Percentiles rank a stretch among this genome's conserved stretches.
phyloP scores from a whole-genome alignment of 2,329 filamentous ascomycete genomes.

The Pestalotiopsis sp. region DNA sequence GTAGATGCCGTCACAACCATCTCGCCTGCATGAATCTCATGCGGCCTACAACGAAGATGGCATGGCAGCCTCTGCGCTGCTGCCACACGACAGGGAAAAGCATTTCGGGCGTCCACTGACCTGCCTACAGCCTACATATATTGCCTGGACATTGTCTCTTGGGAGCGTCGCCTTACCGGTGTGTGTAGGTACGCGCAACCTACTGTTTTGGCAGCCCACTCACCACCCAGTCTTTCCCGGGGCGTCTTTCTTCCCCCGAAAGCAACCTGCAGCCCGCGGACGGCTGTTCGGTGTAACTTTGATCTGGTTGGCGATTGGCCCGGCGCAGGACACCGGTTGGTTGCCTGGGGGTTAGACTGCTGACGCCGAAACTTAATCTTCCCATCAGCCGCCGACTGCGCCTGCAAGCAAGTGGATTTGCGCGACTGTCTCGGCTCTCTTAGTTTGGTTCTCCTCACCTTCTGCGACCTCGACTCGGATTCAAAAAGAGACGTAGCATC shows the following conservation, averaged over 20 bases:
- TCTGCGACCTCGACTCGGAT: background rate
- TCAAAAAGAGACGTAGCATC: background rate
- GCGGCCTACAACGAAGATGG: slow-evolving; percentile 3
- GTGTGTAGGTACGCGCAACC: background rate
- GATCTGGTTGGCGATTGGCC: background rate
- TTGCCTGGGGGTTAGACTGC: background rate
- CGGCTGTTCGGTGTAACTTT: background rate
- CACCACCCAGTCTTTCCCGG: background rate
- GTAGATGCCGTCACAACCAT: slow-evolving; percentile 4
- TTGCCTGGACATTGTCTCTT: background rate
- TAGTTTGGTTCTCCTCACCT: background rate
- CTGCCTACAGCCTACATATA: background rate
- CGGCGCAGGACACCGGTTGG: background rate
- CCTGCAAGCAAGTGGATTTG: background rate
- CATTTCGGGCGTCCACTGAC: background rate
- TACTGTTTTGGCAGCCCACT: background rate
- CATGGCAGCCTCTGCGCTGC: background rate
- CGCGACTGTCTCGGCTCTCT: background rate
- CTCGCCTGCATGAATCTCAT: background rate
- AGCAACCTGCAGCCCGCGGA: background rate
- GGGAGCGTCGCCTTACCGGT: background rate
- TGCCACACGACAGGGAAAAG: background rate
- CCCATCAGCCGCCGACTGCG: background rate
- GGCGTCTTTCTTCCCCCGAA: background rate
- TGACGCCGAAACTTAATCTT: background rate